These are phyloP conservation scores for Aspergillus ochraceoroseus DNA, from an alignment of 2,329 filamentous ascomycete species.

Conservation along the genomic window DNA sequence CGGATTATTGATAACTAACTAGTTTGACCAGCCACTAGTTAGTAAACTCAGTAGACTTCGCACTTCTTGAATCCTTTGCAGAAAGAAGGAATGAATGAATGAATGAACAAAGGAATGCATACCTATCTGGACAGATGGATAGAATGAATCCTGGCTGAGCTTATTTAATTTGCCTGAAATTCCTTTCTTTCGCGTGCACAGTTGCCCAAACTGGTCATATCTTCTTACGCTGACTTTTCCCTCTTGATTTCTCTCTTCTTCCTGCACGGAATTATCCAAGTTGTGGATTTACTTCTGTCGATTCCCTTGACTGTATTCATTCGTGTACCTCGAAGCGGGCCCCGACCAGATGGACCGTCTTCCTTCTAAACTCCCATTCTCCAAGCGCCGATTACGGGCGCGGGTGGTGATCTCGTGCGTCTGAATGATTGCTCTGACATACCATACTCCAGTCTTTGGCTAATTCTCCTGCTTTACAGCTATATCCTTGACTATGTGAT, in stretches of 20 bases:
- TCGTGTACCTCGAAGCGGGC: constrained; percentile 1
- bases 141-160: too few species aligned
- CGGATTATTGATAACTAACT: too few species aligned
- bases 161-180: background rate
- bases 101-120: too few species aligned
- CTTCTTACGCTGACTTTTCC: background rate
- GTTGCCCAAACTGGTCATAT: constrained; percentile 6
- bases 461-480: constrained; percentile 29
- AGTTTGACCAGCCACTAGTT: too few species aligned
- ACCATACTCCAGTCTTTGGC: background rate
- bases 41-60: too few species aligned
- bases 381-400: constrained; percentile 49
- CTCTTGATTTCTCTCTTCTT: background rate
- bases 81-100: too few species aligned
- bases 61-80: too few species aligned
- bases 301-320: too few species aligned
- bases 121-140: too few species aligned
- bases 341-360: constrained; percentile 26
- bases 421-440: background rate
- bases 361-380: constrained; percentile 49
- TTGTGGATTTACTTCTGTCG: too few species aligned
- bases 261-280: too few species aligned
- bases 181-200: constrained; percentile 1
- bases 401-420: constrained; percentile 52
- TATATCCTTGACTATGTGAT: constrained; percentile 58